These are phyloP conservation scores for Annulohypoxylon moriforme DNA, from an alignment of 495 filamentous ascomycete species.

Conservation along the genomic window DNA sequence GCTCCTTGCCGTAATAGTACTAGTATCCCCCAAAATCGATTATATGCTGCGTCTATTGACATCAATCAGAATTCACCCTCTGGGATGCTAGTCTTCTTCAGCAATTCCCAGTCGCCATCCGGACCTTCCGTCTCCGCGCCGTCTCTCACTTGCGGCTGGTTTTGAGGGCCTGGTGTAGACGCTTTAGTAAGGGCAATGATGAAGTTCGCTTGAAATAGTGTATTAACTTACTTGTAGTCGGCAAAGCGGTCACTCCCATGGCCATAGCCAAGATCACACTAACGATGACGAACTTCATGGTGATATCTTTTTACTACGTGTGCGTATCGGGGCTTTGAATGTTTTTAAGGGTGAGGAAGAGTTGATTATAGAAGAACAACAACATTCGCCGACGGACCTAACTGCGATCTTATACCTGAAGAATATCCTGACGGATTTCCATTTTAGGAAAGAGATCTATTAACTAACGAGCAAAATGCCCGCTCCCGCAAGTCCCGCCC, in stretches of 20 bases:
- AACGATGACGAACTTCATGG: not conserved
- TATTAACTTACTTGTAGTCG: not conserved
- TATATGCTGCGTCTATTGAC: not conserved
- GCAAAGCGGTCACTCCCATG: not conserved
- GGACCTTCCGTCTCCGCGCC: not conserved
- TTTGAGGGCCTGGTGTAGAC: not conserved
- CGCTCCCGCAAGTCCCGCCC: not conserved
- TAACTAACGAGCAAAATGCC: not conserved
- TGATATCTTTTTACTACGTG: not conserved
- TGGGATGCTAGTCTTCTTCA: not conserved
- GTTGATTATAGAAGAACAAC: not conserved
- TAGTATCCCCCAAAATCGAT: not conserved
- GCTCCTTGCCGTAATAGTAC: not conserved
- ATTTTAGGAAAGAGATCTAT: not conserved
- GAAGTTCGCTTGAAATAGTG: not conserved
- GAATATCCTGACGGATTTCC: not conserved
- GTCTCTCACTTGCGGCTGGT: not conserved
- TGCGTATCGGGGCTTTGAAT: not conserved
- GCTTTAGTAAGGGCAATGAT: not conserved
- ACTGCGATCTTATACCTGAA: not conserved
- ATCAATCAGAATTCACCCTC: not conserved
- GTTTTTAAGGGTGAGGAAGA: not conserved
- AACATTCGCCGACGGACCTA: not conserved
- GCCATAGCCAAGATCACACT: not conserved
- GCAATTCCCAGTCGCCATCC: not conserved